A percentile compares a stretch with the other conserved stretches of the same genome.
These are phyloP conservation scores for Naegleria gruberi DNA, from an alignment of 208 protist genomes.

Conservation along the genomic window DNA sequence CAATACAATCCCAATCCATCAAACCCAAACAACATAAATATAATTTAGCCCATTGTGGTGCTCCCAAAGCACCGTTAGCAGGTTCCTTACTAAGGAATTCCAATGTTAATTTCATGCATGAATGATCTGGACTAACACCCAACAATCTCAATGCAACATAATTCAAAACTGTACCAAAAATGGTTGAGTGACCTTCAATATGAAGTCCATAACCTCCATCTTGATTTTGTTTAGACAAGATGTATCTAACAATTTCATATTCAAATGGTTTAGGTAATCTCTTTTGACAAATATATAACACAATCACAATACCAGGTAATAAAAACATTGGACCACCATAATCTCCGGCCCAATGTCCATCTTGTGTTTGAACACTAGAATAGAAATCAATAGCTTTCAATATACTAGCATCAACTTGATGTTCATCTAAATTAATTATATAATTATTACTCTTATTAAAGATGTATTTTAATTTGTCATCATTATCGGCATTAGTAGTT, in stretches of 20 bases:
- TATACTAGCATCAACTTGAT: neutral
- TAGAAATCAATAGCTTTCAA: constrained; percentile 20
- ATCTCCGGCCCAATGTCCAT: constrained; percentile 93
- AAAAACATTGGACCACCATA: constrained; percentile 93
- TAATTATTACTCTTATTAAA: neutral
- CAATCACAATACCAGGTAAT: constrained; percentile 76
- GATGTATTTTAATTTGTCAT: neutral
- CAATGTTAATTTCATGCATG: constrained; percentile 48
- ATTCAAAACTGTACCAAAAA: constrained; percentile 89
- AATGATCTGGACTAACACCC: constrained; percentile 64
- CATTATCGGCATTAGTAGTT: neutral
- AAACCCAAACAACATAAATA: constrained; percentile 81
- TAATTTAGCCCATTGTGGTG: constrained; percentile 92
- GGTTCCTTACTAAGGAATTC: constrained; percentile 59
- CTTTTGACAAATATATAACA: constrained; percentile 65
- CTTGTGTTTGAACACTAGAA: constrained; percentile 30
- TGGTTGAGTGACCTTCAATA: constrained; percentile 86
- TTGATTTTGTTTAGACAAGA: constrained; percentile 79
- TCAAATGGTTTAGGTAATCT: constrained; percentile 41
- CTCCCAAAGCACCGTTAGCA: constrained; percentile 65
- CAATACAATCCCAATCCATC: constrained; percentile 83
- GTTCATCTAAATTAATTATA: neutral
- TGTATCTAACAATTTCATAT: constrained; percentile 81
- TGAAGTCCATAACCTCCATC: constrained; percentile 93
- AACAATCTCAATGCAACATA: constrained; percentile 87